Evolutionary conservation across 106 monocot species (phyloP), one percentile per base, ranked within the genome.

Genomic region (Iris macrosiphon): DNA sequence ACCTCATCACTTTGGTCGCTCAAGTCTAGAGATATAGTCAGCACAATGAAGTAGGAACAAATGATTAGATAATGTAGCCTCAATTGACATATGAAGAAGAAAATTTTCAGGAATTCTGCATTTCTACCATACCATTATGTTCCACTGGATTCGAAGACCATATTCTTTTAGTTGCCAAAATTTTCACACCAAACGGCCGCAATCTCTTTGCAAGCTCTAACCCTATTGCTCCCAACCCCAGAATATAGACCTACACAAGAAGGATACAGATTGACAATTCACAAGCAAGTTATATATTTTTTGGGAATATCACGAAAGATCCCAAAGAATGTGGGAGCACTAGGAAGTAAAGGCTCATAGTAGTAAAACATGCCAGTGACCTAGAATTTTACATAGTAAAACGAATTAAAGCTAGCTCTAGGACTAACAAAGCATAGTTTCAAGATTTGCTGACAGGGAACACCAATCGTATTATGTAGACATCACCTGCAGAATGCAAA

Each of bases 141-240:
- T 55, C 23, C 21, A 30, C 11, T 0, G 31, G 67, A 23, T 57
- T 61, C 21, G 52, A 45, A 25, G 62, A 31, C 95, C 95, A 96
- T 59, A 40, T 82, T 62, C 96, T 60, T 70, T 87, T 96, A 24
- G 83, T 96, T 48, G 86, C 90, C 71, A 96, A 73, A 16, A 96
- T 78, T 48, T 80, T 86, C 16, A 86, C 96, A 43, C 90, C 89
- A 75, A 96, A 96, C 27, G 86, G 77, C 39, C 64, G 67, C 57
- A 90, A 60, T 35, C 90, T 77, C 57, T 78, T 90, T 32, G 90
- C 90, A 50, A 96, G 80, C 49, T 86, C 89, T 62, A 57, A 34
- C 16, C 89, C 95, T 61, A 96, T 96, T 53, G 75, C 77, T 37
- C 95, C 95, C 63, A 72, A 86, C 39, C 95, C 95, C 40, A 96